Conservation (phyloP, 192 early-diverging fungal species). For the Phycomyces blakesleeanus region DNA sequence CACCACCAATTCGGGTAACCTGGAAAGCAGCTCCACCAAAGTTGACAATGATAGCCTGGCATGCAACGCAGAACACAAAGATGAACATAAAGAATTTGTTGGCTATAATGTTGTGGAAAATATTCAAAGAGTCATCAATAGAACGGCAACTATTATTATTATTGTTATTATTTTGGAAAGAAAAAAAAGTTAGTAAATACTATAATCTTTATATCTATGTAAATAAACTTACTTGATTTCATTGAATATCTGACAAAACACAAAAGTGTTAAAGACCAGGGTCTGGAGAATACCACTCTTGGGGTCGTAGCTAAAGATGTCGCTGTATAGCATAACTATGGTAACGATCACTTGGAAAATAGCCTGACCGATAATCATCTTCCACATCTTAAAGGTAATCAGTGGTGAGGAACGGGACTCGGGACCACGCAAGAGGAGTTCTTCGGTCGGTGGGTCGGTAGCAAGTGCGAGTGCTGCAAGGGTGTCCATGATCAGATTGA, state of each 20-base stretch:
- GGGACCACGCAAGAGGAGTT: conserved; percentile 85
- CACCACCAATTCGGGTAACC: conserved; percentile 57
- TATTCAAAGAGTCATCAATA: conserved; percentile 76
- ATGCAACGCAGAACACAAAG: conserved; percentile 64
- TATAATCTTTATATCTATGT: neutral
- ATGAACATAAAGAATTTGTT: conserved; percentile 85
- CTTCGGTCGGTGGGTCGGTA: conserved; percentile 85
- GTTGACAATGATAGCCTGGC: conserved; percentile 86
- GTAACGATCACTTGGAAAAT: conserved; percentile 85
- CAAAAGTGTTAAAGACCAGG: conserved; percentile 90
- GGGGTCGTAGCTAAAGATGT: conserved; percentile 51
- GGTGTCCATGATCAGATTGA: conserved; percentile 99
- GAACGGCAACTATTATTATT: conserved; percentile 68
- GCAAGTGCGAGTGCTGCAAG: conserved; percentile 96
- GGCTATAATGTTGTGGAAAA: conserved; percentile 72
- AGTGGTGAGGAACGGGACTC: conserved; percentile 77
- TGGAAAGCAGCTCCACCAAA: conserved; percentile 89
- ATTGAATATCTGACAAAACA: conserved; percentile 88
- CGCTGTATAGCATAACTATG: conserved; percentile 69
- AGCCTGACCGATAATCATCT: conserved; percentile 90
- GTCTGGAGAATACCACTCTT: conserved; percentile 53
- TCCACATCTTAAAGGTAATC: conserved; percentile 92
- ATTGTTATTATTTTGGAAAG: too few relatives aligned
- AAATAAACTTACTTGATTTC: conserved; percentile 64
- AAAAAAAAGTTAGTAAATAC: conserved; percentile 12